These are phyloP conservation scores for Extremus antarcticus DNA, from an alignment of 495 filamentous ascomycete genomes.

Conservation along the genomic window DNA sequence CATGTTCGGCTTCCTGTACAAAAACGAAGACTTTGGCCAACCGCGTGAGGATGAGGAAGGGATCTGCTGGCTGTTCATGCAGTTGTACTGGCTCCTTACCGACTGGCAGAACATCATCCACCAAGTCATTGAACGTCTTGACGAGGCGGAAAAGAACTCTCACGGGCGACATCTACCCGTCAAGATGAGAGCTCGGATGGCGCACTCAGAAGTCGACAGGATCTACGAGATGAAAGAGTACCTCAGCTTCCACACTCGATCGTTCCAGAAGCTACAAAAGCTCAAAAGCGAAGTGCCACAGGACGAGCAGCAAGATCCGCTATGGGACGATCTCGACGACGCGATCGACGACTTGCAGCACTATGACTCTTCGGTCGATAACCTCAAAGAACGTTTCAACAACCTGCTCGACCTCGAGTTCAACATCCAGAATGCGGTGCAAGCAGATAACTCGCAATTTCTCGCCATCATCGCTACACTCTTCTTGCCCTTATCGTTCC, in stretches of 20 bases:
- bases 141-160: slow-evolving; percentile 20
- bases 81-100: slow-evolving; percentile 19
- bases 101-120: slow-evolving; percentile 24
- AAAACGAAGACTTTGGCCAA: slow-evolving; percentile 11
- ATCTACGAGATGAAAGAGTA: slow-evolving; percentile 22
- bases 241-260: slow-evolving; percentile 14
- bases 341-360: slow-evolving; percentile 20
- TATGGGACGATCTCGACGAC: slow-evolving; percentile 21
- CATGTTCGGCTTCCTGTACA: slow-evolving; percentile 15
- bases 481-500: slow-evolving; percentile 21
- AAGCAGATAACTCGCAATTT: slow-evolving; percentile 16
- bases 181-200: slow-evolving; percentile 15
- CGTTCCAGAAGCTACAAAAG: slow-evolving; percentile 21
- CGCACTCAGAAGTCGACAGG: slow-evolving; percentile 19
- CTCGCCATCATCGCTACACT: slow-evolving; percentile 20
- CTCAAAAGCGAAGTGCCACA: slow-evolving; percentile 13
- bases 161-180: slow-evolving; percentile 16
- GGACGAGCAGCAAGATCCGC: slow-evolving; percentile 14
- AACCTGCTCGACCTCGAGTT: slow-evolving; percentile 23
- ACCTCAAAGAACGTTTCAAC: slow-evolving; percentile 21
- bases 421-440: slow-evolving; percentile 20
- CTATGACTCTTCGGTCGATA: slow-evolving; percentile 12
- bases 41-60: slow-evolving; percentile 17
- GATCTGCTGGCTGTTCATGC: slow-evolving; percentile 20
- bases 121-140: slow-evolving; percentile 12